A percentile compares a stretch with the other conserved stretches of the same genome.
These are phyloP conservation scores for Rhodomyrtus tomentosa DNA, from an alignment of 345 rosid genomes.

Conservation along the genomic window DNA sequence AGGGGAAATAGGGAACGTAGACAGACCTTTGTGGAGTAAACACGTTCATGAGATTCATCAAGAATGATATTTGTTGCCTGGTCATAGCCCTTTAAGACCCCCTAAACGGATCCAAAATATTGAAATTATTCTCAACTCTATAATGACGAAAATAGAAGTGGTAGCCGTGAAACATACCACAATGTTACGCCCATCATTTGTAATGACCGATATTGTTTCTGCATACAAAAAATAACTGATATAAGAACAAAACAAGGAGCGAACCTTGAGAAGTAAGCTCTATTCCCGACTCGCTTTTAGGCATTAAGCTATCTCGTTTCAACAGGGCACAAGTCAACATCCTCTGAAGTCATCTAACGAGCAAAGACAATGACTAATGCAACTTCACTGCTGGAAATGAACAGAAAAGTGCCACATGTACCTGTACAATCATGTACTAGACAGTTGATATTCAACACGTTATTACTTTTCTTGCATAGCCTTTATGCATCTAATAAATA, in stretches of 20 bases:
- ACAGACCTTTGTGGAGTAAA: conserved; percentile 84
- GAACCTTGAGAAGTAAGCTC: not conserved
- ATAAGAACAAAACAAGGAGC: not conserved
- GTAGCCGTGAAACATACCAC: conserved; percentile 39
- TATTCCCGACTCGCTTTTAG: not conserved
- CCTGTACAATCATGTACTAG: not conserved
- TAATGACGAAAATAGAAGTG: not conserved
- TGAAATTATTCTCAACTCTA: not conserved
- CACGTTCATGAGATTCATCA: conserved; percentile 98
- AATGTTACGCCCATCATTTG: conserved; percentile 96
- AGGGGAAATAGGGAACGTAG: not conserved
- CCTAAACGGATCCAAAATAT: conserved; percentile 22
- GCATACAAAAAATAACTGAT: conserved; percentile 7
- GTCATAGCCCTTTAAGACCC: conserved; percentile 81
- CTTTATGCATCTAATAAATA: not conserved
- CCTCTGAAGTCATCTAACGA: not conserved
- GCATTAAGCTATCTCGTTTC: not conserved
- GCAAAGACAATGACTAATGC: not conserved
- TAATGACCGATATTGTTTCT: conserved; percentile 85
- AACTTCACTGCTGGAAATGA: not conserved
- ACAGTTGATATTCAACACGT: not conserved
- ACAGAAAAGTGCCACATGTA: not conserved
- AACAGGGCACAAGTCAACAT: not conserved
- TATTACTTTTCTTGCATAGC: not conserved
- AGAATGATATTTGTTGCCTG: conserved; percentile 96